Conservation (phyloP, 108 stramenopile species). For the Skeletonema marinoi region DNA sequence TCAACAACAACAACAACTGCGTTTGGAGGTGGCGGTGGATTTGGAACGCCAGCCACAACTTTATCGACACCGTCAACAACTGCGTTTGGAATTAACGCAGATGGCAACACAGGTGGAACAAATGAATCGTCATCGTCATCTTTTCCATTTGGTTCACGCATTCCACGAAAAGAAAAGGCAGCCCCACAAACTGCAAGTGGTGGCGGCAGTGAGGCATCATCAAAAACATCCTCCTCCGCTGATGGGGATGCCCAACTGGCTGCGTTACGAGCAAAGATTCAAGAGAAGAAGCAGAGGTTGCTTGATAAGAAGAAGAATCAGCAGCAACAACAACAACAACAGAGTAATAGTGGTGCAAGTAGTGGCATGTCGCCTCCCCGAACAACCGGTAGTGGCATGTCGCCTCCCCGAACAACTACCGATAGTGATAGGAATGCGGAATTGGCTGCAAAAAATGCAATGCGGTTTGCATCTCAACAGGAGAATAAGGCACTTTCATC, state of each 20-base stretch:
- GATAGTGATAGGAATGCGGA: conserved; percentile 22
- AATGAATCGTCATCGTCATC: neutral
- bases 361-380: neutral
- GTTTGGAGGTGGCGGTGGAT: conserved; percentile 9
- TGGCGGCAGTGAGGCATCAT: conserved; percentile 3
- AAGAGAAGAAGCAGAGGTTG: conserved; percentile 44
- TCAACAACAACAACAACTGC: neutral
- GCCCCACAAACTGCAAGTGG: neutral
- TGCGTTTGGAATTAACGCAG: conserved; percentile 14
- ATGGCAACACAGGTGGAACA: neutral
- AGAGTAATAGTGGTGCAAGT: neutral
- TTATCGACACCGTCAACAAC: conserved; percentile 4
- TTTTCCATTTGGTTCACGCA: conserved; percentile 23
- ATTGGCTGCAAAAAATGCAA: conserved; percentile 50
- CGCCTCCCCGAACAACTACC: neutral
- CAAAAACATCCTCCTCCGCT: conserved; percentile 1
- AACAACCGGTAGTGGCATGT: neutral
- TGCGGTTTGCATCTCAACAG: conserved; percentile 38
- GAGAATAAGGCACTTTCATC: conserved; percentile 6
- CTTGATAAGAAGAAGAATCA: conserved; percentile 19
- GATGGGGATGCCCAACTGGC: conserved; percentile 40
- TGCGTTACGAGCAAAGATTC: conserved; percentile 35
- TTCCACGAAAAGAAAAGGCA: conserved; percentile 33
- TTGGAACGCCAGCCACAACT: conserved; percentile 1
- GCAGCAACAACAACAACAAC: conserved; percentile 1